Percentiles rank a stretch among this genome's conserved stretches.
These are phyloP conservation scores for Fragosphaeria purpurea DNA, from an alignment of 2,329 filamentous ascomycete genomes.

Conservation along the genomic window DNA sequence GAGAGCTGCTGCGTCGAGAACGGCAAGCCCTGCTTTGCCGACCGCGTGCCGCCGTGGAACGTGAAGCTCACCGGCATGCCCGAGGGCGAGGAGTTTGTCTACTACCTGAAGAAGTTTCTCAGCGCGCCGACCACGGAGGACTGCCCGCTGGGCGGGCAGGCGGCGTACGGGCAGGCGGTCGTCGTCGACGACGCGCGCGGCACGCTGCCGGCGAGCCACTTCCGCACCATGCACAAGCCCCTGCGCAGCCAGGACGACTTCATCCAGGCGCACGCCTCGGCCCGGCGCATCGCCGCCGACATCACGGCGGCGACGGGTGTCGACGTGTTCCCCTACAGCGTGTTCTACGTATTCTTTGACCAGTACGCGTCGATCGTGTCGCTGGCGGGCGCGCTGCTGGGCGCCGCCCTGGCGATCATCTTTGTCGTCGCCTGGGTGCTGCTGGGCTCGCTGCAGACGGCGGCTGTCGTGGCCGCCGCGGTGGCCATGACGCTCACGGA, in stretches of 20 bases:
- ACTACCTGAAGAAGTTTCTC: slow-evolving; percentile 79
- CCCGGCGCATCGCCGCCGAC: slow-evolving; percentile 73
- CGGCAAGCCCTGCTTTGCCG: slow-evolving; percentile 65
- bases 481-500: slow-evolving; percentile 91
- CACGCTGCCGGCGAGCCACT: slow-evolving; percentile 74
- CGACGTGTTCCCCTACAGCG: slow-evolving; percentile 89
- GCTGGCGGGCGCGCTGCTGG: slow-evolving; percentile 69
- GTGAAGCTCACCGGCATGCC: slow-evolving; percentile 86
- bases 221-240: slow-evolving; percentile 81
- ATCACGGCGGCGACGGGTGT: slow-evolving; percentile 62
- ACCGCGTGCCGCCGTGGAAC: slow-evolving; percentile 75
- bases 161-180: slow-evolving; percentile 76
- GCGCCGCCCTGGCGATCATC: slow-evolving; percentile 76
- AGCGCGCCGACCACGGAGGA: slow-evolving; percentile 67
- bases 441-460: slow-evolving; percentile 74
- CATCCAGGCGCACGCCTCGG: slow-evolving; percentile 80
- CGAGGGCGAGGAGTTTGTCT: slow-evolving; percentile 78
- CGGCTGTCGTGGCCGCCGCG: slow-evolving; percentile 70
- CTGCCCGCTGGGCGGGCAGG: slow-evolving; percentile 81
- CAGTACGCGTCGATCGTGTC: slow-evolving; percentile 82
- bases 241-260: slow-evolving; percentile 85
- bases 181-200: slow-evolving; percentile 59
- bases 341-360: slow-evolving; percentile 99
- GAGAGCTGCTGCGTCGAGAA: slow-evolving; percentile 64
- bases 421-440: slow-evolving; percentile 70